A percentile compares a stretch with the other conserved stretches of the same genome.
phyloP scores from a whole-genome alignment of 2,329 filamentous ascomycete species.

The Alternaria dauci region DNA sequence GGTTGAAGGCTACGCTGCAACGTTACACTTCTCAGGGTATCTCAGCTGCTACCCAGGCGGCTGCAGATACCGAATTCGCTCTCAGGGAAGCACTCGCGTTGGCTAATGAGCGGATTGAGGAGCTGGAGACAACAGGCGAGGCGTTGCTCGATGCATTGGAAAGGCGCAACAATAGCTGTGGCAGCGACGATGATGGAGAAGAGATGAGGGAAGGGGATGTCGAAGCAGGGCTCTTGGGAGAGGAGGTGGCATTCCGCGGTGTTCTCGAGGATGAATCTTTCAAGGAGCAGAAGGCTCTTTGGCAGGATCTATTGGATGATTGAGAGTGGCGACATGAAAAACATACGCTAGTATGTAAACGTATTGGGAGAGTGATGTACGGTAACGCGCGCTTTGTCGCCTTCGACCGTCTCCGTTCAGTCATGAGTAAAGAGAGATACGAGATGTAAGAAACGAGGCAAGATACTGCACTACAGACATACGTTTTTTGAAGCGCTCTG shows the following conservation, averaged over 20 bases:
- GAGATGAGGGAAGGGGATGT: constrained; percentile 8
- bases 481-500: no score
- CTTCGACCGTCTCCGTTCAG: neutral
- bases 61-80: constrained; percentile 6
- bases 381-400: neutral
- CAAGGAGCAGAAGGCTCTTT: constrained; percentile 21
- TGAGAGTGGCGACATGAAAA: neutral
- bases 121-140: constrained; percentile 24
- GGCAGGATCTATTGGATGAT: constrained; percentile 19
- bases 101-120: constrained; percentile 23
- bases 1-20: constrained; percentile 20
- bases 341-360: neutral
- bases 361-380: neutral
- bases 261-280: constrained; percentile 25
- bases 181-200: constrained; percentile 11
- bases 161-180: neutral
- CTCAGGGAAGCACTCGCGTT: constrained; percentile 24
- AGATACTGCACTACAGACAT: neutral
- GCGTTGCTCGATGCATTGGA: constrained; percentile 22
- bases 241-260: constrained; percentile 20
- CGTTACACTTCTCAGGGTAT: neutral
- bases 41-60: neutral
- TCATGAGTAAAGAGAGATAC: neutral
- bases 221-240: constrained; percentile 10
- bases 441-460: neutral